These are phyloP conservation scores for Geotrichum reessii DNA, from an alignment of 1,139 yeast species.

Conservation along the genomic window DNA sequence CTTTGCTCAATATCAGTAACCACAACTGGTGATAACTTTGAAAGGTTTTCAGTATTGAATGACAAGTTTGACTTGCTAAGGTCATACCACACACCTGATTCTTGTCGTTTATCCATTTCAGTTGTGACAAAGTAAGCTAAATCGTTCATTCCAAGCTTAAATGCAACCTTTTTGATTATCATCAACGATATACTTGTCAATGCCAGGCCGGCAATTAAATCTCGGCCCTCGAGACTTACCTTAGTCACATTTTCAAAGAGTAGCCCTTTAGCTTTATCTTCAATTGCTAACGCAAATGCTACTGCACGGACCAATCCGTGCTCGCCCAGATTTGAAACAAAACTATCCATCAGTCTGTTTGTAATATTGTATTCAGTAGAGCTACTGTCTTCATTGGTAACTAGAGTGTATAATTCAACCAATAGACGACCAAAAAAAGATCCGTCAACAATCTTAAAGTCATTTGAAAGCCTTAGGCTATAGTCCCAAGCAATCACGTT, in stretches of 20 bases:
- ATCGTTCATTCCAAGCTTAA: not conserved
- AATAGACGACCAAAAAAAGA: conserved; percentile 6
- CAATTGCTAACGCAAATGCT: conserved; percentile 7
- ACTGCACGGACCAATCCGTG: conserved; percentile 11
- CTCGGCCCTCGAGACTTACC: not conserved
- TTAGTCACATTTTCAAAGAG: not conserved
- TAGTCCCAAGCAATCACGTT: conserved; percentile 6
- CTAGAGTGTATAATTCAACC: conserved; percentile 2
- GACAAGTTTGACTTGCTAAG: not conserved
- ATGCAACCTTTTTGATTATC: not conserved
- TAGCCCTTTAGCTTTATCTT: not conserved
- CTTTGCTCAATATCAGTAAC: not conserved
- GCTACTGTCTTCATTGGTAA: not conserved
- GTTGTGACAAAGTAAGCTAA: not conserved
- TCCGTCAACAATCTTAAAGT: conserved; percentile 2
- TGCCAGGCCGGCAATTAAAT: not conserved
- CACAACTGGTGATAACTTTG: not conserved
- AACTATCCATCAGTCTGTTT: not conserved
- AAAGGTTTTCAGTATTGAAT: not conserved
- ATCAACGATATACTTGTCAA: not conserved
- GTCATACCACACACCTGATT: conserved; percentile 3
- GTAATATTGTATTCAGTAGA: not conserved
- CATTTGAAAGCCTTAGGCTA: not conserved
- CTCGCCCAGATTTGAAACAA: conserved; percentile 2
- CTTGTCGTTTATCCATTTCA: not conserved